Evolutionary conservation across 2,329 filamentous ascomycete genomes (phyloP), one percentile per base, ranked within the genome.

Genomic region (Colletotrichum euphorbiae): DNA sequence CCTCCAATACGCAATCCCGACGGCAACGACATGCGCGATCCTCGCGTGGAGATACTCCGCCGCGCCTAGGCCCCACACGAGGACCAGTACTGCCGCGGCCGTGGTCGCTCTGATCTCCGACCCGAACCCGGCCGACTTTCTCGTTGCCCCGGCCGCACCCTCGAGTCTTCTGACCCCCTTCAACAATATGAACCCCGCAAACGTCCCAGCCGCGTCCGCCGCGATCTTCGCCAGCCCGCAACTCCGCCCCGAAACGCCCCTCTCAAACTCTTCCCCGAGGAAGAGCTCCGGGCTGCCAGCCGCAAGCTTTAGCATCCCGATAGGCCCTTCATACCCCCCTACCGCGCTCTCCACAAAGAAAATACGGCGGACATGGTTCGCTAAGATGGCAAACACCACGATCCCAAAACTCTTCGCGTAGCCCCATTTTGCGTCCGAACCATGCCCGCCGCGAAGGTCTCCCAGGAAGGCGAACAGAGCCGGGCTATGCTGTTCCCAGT

Each of bases 291-390:
- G 80, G 33, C 77, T 77, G 13, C 70, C 74, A 6, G 72, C 71
- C n/a, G 76, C 80, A 46, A 78, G 72, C 61, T 78, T 80, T 70
- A 81, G 75, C 67, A 73, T 73, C 31, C 76, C 78, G 61, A 78
- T 72, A 11, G 78, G 78, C 21, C 72, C 71, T 65, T 70, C 62
- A 70, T 75, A 75, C 12, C 76, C 55, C 36, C 76, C 78, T 21
- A 75, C 70, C 3, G 74, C 75, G 0, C 78, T 65, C 72, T 70
- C 74, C 6, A 77, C 78, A 11, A 62, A 46, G 0, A 81, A 63
- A n/a, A 76, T 71, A 19, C 78, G 73, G 4, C 79, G 77, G 15
- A 80, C 72, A 70, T 84, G 81, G 74, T 83, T 78, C 28, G 77
- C 46, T 12, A 82, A 66, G 15, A 80, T 75, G 56, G 81, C 81